Evolutionary conservation across 140 eudicot species (phyloP), one percentile per base, ranked within the genome.

Genomic region (Bidens hawaiensis): DNA sequence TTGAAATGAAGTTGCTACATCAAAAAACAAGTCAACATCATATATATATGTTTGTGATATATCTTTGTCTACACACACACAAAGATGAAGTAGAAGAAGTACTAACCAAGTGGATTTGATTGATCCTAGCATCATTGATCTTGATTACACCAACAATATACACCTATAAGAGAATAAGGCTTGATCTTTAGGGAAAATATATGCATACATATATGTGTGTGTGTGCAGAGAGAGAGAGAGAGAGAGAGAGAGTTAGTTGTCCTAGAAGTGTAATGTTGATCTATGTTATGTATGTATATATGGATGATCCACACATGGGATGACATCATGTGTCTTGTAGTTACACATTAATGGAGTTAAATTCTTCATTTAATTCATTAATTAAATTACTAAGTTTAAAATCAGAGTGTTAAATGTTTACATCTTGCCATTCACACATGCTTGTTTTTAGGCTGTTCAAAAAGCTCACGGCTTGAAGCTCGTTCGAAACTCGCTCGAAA

Each of bases 81-180:
- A n/a, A n/a, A n/a, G 10, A 1, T 23, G 10, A 58, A 18, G 53
- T 42, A 12, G 45, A 22, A 59, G n/a, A 75, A 55, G 31, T 43
- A 73, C 88, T 78, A 58, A 69, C 55, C 77, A 52, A 38, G 74
- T 74, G 12, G 75, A 42, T 66, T 49, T 67, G 69, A 60, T 59
- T 27, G 69, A 67, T 60, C 75, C 67, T 30, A 74, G 42, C 79
- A 74, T 74, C 69, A 14, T 60, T 38, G 63, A 66, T 74, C 48
- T 74, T 26, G 57, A 27, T 14, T 41, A 58, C 38, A 13, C 25
- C 12, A 64, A 5, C 71, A 50, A n/a, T n/a, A n/a, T n/a, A n/a
- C n/a, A n/a, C n/a, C n/a, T n/a, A 4, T 17, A 18, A 1, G 2
- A n/a, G 19, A 1, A 2, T 26, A 26, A 13, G 33, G 59, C 10